Conservation (phyloP, 2,329 filamentous ascomycete species). For the Huntiella bhutanensis region DNA sequence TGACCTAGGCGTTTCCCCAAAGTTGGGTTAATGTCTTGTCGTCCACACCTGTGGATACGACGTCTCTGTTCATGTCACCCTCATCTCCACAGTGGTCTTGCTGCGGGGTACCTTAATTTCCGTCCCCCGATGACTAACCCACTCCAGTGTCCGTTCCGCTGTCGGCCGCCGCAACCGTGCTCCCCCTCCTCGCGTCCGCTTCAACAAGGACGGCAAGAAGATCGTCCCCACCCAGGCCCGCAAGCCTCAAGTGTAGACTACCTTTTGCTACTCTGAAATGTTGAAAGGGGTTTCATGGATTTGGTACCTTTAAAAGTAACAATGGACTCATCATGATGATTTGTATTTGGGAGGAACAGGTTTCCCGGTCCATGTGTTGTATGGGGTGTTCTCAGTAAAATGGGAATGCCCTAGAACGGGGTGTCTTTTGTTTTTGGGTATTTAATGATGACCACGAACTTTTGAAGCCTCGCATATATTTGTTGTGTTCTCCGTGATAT, state of each 20-base stretch:
- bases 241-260: slow-evolving; percentile 28
- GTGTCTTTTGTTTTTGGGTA: slow-evolving; percentile 5
- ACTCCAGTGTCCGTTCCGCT: slow-evolving; percentile 74
- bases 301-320: slow-evolving; percentile 9
- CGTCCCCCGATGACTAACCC: slow-evolving; percentile 22
- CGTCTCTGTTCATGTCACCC: background rate
- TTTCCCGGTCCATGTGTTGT: slow-evolving; percentile 8
- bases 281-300: slow-evolving; percentile 7
- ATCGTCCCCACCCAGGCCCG: slow-evolving; percentile 68
- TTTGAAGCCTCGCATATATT: slow-evolving; percentile 1
- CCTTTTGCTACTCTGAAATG: background rate
- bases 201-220: slow-evolving; percentile 99
- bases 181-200: slow-evolving; percentile 88
- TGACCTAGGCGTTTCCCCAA: slow-evolving; percentile 2
- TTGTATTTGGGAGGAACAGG: slow-evolving; percentile 4
- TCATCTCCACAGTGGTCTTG: background rate
- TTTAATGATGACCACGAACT: slow-evolving; percentile 8
- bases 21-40: slow-evolving; percentile 7
- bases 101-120: background rate
- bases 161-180: slow-evolving; percentile 97
- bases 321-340: slow-evolving; percentile 5
- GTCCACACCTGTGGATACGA: background rate
- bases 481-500: background rate
- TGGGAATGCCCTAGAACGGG: slow-evolving; percentile 2
- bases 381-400: slow-evolving; percentile 5